Evolutionary conservation across 148 eudicot species (phyloP).

Genomic region (Pharnaceum exiguum): DNA sequence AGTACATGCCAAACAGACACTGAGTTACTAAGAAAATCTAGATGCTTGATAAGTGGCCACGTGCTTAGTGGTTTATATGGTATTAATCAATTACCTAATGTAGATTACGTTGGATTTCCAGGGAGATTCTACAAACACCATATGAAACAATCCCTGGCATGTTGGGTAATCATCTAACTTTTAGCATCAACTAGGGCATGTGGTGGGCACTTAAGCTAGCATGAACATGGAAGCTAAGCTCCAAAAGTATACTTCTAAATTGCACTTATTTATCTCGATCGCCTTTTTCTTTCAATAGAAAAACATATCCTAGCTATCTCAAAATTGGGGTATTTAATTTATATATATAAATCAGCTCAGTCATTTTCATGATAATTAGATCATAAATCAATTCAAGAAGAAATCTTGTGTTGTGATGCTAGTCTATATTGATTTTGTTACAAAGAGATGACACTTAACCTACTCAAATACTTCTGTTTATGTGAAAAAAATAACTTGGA

Average conservation of each 20-base stretch:
- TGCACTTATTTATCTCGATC: neutral
- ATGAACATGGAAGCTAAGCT: constrained; percentile 18
- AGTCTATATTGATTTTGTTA: too few species aligned
- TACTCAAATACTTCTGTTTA: too few species aligned
- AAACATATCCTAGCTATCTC: too few species aligned
- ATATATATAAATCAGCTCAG: too few species aligned
- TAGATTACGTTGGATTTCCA: constrained; percentile 15
- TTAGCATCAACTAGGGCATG: constrained; percentile 7
- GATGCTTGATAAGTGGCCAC: constrained; percentile 29
- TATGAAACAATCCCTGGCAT: constrained; percentile 21
- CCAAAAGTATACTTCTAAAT: neutral
- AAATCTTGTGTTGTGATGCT: too few species aligned
- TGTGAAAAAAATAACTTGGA: too few species aligned
- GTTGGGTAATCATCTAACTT: constrained; percentile 3
- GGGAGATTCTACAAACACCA: neutral
- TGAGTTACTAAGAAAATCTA: neutral
- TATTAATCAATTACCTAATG: constrained; percentile 12
- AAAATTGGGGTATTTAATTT: too few species aligned
- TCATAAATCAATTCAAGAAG: too few species aligned
- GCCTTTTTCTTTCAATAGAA: neutral
- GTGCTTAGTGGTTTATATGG: constrained; percentile 16
- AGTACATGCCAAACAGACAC: neutral
- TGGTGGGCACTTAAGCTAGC: constrained; percentile 16
- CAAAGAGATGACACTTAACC: too few species aligned
- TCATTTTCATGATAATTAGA: too few species aligned